Percentiles rank a stretch among this genome's conserved stretches.
Evolutionary conservation across 192 early-diverging fungal genomes (phyloP).

Genomic region (Coemansia sp.): DNA sequence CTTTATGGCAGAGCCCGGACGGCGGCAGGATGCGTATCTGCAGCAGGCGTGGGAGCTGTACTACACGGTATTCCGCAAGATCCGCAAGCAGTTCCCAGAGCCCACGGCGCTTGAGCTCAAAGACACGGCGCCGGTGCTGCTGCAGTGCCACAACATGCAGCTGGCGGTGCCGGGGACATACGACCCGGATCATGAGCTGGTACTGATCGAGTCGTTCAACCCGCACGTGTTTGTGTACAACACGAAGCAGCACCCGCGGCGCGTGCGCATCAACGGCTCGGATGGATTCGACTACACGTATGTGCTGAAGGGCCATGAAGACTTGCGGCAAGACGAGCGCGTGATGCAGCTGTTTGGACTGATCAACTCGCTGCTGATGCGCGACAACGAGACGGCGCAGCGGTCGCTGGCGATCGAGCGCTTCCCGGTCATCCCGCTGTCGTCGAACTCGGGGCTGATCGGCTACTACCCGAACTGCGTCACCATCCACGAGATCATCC

Average conservation of each 20-base stretch:
- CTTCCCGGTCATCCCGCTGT: slow-evolving; percentile 94
- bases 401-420: slow-evolving; percentile 89
- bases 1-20: slow-evolving; percentile 54
- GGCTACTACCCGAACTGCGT: slow-evolving; percentile 95
- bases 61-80: slow-evolving; percentile 72
- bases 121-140: slow-evolving; percentile 86
- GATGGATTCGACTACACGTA: slow-evolving; percentile 92
- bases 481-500: slow-evolving; percentile 89
- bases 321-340: slow-evolving; percentile 97
- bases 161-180: slow-evolving; percentile 90
- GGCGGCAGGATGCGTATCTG: slow-evolving; percentile 76
- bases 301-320: slow-evolving; percentile 96
- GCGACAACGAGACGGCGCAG: slow-evolving; percentile 89
- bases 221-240: slow-evolving; percentile 81
- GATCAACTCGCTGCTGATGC: slow-evolving; percentile 86
- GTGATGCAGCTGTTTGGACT: slow-evolving; percentile 99
- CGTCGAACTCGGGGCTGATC: slow-evolving; percentile 94
- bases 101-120: slow-evolving; percentile 79
- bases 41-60: slow-evolving; percentile 96
- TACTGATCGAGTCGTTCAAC: slow-evolving; percentile 86
- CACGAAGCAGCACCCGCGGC: slow-evolving; percentile 92
- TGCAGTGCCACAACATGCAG: slow-evolving; percentile 83
- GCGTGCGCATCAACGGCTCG: slow-evolving; percentile 79
- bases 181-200: slow-evolving; percentile 79
- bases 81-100: slow-evolving; percentile 80